Conservation (phyloP, 2,329 filamentous ascomycete species). For the Calonectria pseudoreteaudii region DNA sequence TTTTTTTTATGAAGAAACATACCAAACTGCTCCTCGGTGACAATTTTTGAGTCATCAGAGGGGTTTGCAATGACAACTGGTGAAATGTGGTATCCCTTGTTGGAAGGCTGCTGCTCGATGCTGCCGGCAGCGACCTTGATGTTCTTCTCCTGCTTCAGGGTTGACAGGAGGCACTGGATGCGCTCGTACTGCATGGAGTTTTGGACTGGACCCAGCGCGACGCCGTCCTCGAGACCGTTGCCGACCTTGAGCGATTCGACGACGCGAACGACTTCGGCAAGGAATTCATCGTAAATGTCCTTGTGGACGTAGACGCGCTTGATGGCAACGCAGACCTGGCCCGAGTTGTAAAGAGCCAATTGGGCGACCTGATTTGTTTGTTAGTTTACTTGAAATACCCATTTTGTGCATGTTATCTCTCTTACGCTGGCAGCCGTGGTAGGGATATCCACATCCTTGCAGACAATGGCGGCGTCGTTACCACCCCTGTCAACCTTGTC, state of each 20-base stretch:
- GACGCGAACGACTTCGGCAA: constrained; percentile 54
- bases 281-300: constrained; percentile 65
- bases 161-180: not conserved
- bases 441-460: constrained; percentile 62
- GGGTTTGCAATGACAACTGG: constrained; percentile 36
- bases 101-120: not conserved
- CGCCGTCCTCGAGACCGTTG: constrained; percentile 53
- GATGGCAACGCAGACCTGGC: constrained; percentile 47
- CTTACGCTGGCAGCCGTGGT: constrained; percentile 46
- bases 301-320: constrained; percentile 70
- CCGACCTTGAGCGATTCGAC: constrained; percentile 59
- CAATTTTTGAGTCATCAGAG: constrained; percentile 61
- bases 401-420: not conserved
- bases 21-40: constrained; percentile 62
- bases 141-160: not conserved
- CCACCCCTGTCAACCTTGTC: constrained; percentile 15
- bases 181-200: constrained; percentile 66
- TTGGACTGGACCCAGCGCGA: constrained; percentile 64
- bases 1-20: not conserved
- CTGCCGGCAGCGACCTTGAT: not conserved
- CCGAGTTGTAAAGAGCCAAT: constrained; percentile 21
- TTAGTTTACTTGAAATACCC: constrained; percentile 33
- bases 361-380: not conserved
- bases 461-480: constrained; percentile 34
- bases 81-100: constrained; percentile 35